phyloP scores from a whole-genome alignment of 805 yeast genomes.

The Torulaspora indica region DNA sequence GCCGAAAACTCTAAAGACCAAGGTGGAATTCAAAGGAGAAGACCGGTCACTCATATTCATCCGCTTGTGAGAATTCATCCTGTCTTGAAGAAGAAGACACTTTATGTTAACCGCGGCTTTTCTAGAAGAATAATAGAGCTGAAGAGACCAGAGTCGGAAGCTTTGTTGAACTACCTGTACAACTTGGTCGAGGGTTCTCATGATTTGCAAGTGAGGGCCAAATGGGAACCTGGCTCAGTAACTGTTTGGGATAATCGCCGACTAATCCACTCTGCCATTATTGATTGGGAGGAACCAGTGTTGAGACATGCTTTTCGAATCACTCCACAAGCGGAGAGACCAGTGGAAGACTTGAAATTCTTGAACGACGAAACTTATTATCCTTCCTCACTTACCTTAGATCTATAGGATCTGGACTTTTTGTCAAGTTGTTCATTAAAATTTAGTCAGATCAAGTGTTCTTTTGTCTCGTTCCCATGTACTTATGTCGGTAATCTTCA shows the following conservation, averaged over 20 bases:
- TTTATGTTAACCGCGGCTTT: slow-evolving; percentile 56
- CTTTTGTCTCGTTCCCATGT: too few relatives aligned
- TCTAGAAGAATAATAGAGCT: slow-evolving; percentile 64
- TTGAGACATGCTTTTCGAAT: slow-evolving; percentile 71
- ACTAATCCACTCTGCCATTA: slow-evolving; percentile 61
- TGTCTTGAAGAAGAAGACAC: slow-evolving; percentile 57
- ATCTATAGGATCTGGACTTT: not conserved
- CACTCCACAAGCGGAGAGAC: slow-evolving; percentile 70
- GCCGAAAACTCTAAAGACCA: slow-evolving; percentile 49
- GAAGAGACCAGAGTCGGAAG: slow-evolving; percentile 66
- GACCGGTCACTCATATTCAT: slow-evolving; percentile 53
- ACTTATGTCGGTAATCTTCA: too few relatives aligned
- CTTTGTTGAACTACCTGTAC: slow-evolving; percentile 53
- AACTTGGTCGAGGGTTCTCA: slow-evolving; percentile 47
- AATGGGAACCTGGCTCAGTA: slow-evolving; percentile 65
- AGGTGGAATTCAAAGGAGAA: slow-evolving; percentile 65
- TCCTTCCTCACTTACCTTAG: slow-evolving; percentile 14
- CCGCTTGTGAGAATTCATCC: slow-evolving; percentile 73
- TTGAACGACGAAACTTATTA: slow-evolving; percentile 24
- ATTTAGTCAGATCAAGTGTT: too few relatives aligned
- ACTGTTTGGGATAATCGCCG: slow-evolving; percentile 79
- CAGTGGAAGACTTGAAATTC: slow-evolving; percentile 47
- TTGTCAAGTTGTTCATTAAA: too few relatives aligned
- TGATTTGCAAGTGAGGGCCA: slow-evolving; percentile 67
- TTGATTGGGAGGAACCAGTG: slow-evolving; percentile 65